Base-by-base conservation (phyloP, 352 stramenopile genomes). In the Phytopythium chamaehyphon region DNA sequence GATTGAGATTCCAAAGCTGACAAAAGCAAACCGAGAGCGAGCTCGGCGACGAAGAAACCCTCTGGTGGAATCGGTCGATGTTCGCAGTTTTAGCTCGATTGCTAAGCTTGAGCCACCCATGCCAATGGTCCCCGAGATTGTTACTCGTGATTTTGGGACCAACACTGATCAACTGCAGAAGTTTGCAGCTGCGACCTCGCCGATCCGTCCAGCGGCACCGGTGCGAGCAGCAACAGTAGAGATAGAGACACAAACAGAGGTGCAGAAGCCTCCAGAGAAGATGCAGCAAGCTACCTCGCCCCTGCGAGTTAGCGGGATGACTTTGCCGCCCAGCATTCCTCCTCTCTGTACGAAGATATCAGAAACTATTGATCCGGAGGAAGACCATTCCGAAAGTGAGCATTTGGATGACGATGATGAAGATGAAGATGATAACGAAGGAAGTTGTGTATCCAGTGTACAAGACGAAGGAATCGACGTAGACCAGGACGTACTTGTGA, bases 41-140 rank as follows among this genome's bases (percentile, higher is more conserved):
- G 31, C 15, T n/a, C 38, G 19, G 33, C 47, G 22, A 33, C 64
- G 58, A 18, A 37, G 38, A 5, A 73, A 68, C 33, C 53, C 59
- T 9, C 46, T 83, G 12, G 55, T 55, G 19, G 60, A 67, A 43
- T 83, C 70, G 7, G 53, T 81, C 53, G 62, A 52, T 40, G 11
- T 62, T 5, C 28, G 28, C 5, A 9, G 28, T 33, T 9, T 33
- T 9, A 9, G 28, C 5, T 10, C 5, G 9, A 33, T 33, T 9
- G 28, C 9, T 33, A 9, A 33, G 28, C 5, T 10, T 9, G 28
- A 33, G 28, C 28, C 9, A 33, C 28, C 28, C 5, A 33, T 5
- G 28, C 28, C 28, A 10, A 33, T 33, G 28, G 28, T 33, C 5
- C 28, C 28, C 5, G 9, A 33, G 28, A 33, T 33, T 33, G 28